phyloP scores from a whole-genome alignment of 2,329 filamentous ascomycete genomes.

The Trichoderma atroviride region DNA sequence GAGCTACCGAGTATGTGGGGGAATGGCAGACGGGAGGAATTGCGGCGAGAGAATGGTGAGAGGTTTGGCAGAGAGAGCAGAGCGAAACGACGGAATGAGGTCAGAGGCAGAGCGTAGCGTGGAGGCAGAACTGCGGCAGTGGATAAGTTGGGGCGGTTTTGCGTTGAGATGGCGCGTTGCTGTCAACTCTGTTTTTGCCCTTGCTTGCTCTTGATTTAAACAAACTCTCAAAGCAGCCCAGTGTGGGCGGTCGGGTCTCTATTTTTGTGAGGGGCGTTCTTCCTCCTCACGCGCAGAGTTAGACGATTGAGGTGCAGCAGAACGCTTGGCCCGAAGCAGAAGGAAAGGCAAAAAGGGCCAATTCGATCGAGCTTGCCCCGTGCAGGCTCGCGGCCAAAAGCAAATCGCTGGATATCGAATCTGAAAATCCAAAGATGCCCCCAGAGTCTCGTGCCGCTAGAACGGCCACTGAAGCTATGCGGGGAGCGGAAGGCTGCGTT shows the following conservation, averaged over 20 bases:
- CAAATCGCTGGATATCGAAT: slow-evolving; percentile 16
- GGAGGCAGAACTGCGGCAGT: slow-evolving; percentile 30
- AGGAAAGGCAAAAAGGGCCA: slow-evolving; percentile 1
- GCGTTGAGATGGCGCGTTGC: slow-evolving; percentile 22
- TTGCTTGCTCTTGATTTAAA: slow-evolving; percentile 4
- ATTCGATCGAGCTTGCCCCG: slow-evolving; percentile 15
- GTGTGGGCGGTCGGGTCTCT: neutral
- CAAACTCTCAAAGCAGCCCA: slow-evolving; percentile 16
- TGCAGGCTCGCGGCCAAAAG: slow-evolving; percentile 2
- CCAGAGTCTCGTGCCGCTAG: slow-evolving; percentile 7
- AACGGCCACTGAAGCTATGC: slow-evolving; percentile 4
- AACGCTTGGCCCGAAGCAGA: neutral
- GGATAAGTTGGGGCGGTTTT: slow-evolving; percentile 20
- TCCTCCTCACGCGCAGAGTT: slow-evolving; percentile 1
- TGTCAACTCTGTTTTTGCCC: slow-evolving; percentile 11
- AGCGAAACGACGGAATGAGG: slow-evolving; percentile 39
- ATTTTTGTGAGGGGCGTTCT: slow-evolving; percentile 1
- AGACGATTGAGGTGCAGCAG: neutral
- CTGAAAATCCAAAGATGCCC: neutral
- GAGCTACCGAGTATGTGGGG: slow-evolving; percentile 37
- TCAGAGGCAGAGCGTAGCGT: slow-evolving; percentile 39
- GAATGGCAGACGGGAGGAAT: slow-evolving; percentile 33
- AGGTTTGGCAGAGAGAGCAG: slow-evolving; percentile 28
- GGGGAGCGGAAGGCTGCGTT: slow-evolving; percentile 19
- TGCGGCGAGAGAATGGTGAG: slow-evolving; percentile 7